These are phyloP conservation scores for Penicillium simplicissimum DNA, from an alignment of 495 filamentous ascomycete species.

Conservation along the genomic window DNA sequence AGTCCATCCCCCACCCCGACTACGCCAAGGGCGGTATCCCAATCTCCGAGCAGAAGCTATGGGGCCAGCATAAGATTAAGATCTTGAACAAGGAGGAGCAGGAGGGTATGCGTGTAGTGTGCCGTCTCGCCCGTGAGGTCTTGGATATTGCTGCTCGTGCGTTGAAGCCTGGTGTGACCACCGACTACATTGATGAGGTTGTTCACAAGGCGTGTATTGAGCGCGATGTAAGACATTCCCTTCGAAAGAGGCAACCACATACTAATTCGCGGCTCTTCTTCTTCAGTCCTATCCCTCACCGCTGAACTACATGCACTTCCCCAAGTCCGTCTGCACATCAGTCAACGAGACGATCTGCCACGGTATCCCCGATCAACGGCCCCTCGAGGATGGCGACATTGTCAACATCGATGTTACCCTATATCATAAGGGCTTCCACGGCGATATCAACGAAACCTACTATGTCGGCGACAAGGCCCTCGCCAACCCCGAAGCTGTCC, in stretches of 20 bases:
- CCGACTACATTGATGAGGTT: conserved; percentile 93
- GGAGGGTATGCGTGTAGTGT: conserved; percentile 91
- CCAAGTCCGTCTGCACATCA: conserved; percentile 96
- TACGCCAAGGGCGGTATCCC: conserved; percentile 84
- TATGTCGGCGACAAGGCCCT: conserved; percentile 79
- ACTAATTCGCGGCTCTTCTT: conserved; percentile 6
- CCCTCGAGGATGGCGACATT: conserved; percentile 81
- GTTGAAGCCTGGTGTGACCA: conserved; percentile 84
- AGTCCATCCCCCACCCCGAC: conserved; percentile 78
- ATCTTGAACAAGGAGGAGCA: conserved; percentile 78
- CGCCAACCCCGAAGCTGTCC: conserved; percentile 73
- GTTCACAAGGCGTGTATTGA: conserved; percentile 96
- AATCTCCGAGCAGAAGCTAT: conserved; percentile 71
- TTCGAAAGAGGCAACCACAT: conserved; percentile 4
- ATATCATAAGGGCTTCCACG: conserved; percentile 86
- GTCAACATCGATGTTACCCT: conserved; percentile 87
- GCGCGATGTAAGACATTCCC: conserved; percentile 63
- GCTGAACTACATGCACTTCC: conserved; percentile 94
- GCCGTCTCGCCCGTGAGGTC: conserved; percentile 84
- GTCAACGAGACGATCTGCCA: conserved; percentile 96
- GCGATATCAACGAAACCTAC: conserved; percentile 90
- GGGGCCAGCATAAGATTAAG: conserved; percentile 72
- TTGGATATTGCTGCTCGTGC: conserved; percentile 86
- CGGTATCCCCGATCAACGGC: conserved; percentile 81
- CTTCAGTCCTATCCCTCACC: conserved; percentile 92